Evolutionary conservation across 805 yeast species (phyloP), one percentile per base, ranked within the genome.

Genomic region (Diddensiella transvaalensis): DNA sequence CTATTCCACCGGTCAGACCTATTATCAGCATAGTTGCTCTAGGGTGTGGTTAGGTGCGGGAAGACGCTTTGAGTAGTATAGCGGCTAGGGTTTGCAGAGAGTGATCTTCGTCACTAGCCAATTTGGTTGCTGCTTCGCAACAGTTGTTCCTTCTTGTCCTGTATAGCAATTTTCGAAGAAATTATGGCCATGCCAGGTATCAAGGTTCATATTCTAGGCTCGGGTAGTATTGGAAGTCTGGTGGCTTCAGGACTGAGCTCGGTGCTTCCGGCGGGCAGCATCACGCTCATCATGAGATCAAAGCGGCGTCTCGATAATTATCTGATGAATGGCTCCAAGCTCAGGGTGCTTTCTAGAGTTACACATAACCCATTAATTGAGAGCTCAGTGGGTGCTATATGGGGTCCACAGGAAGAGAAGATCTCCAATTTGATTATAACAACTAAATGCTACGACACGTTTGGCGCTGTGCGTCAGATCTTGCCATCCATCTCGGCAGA

Each of bases 1-100:
- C 96, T 43, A 93, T 93, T 1, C 97, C 96, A 1, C 99, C 99
- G 0, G 99, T 93, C n/a, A 93, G 76, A 1, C 99, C 99, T 3
- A 93, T 77, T 26, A 93, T 76, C 40, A 93, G 76, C 99, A 93
- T 91, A 22, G 10, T 49, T 17, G 21, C 8, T 35, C n/a, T n/a
- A n/a, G n/a, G n/a, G n/a, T n/a, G n/a, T n/a, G n/a, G n/a, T n/a
- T n/a, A n/a, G n/a, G n/a, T n/a, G n/a, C n/a, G n/a, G n/a, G n/a
- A n/a, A n/a, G n/a, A n/a, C n/a, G n/a, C n/a, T n/a, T n/a, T n/a
- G n/a, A n/a, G 11, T 17, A 15, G 24, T 15, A 13, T 37, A 15
- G n/a, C 22, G 32, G 32, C 32, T 26, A 26, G 32, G 32, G 32
- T 26, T 26, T 26, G n/a, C n/a, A n/a, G n/a, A n/a, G n/a, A n/a